Conservation (phyloP, 2,329 filamentous ascomycete genomes). For the Trematosphaeria pertusa region DNA sequence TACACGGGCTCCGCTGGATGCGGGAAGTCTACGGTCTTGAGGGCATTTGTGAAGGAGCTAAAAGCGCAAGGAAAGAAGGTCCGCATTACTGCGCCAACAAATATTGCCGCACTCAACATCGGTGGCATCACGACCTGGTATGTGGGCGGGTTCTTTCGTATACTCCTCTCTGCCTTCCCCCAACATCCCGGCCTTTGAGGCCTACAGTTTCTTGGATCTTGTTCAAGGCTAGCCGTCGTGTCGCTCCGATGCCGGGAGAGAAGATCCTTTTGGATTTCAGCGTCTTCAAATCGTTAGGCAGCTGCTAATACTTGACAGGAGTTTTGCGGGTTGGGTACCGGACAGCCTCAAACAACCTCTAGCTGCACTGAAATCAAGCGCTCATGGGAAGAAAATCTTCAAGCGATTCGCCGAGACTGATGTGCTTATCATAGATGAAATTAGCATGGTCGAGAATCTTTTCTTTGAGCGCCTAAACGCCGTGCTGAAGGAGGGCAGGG, state of each 20-base stretch:
- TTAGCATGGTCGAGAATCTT: conserved; percentile 68
- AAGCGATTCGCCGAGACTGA: conserved; percentile 54
- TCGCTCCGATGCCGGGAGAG: no score
- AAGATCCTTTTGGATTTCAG: no score
- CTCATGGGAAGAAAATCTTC: conserved; percentile 41
- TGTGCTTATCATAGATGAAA: conserved; percentile 69
- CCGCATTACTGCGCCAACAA: conserved; percentile 65
- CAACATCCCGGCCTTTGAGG: no score
- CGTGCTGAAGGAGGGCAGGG: conserved; percentile 52
- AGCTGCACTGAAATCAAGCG: conserved; percentile 37
- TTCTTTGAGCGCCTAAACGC: conserved; percentile 58
- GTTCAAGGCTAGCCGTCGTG: no score
- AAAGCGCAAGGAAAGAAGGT: conserved; percentile 48
- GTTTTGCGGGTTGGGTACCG: conserved; percentile 65
- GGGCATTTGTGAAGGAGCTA: conserved; percentile 54
- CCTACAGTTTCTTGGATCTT: no score
- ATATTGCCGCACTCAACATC: conserved; percentile 64
- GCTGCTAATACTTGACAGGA: no score
- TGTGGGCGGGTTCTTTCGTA: conserved; percentile 28
- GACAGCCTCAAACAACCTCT: conserved; percentile 53
- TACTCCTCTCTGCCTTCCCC: no score
- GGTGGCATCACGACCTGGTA: conserved; percentile 61
- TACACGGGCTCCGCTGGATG: conserved; percentile 69
- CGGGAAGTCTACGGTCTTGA: conserved; percentile 63
- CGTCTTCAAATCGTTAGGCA: no score